Evolutionary conservation across 2,329 filamentous ascomycete genomes (phyloP).

Genomic region (Diplodia sapinea): DNA sequence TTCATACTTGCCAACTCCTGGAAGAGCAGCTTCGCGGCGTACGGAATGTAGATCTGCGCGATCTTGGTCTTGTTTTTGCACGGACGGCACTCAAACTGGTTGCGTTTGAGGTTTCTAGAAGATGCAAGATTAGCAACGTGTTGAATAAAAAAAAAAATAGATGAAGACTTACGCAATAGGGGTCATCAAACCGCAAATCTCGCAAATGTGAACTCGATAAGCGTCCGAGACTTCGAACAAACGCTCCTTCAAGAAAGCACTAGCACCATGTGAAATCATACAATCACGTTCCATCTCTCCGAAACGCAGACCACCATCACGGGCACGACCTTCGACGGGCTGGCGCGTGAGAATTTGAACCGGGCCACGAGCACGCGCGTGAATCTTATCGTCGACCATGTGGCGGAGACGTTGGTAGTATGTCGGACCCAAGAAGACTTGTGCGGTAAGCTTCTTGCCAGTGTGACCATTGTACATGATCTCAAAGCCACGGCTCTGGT

Average conservation of each 20-base stretch:
- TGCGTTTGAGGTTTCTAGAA: slow-evolving; percentile 84
- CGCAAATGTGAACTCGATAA: slow-evolving; percentile 97
- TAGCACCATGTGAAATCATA: slow-evolving; percentile 99
- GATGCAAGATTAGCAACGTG: slow-evolving; percentile 35
- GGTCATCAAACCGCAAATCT: slow-evolving; percentile 98
- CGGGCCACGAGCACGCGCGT: slow-evolving; percentile 95
- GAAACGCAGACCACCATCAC: slow-evolving; percentile 97
- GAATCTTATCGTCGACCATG: slow-evolving; percentile 99
- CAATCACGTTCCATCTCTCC: slow-evolving; percentile 99
- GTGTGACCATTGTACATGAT: slow-evolving; percentile 99
- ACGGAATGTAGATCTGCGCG: slow-evolving; percentile 96
- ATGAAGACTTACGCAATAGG: slow-evolving; percentile 87
- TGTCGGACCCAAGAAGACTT: slow-evolving; percentile 96
- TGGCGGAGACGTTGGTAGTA: slow-evolving; percentile 98
- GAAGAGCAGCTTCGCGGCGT: slow-evolving; percentile 97
- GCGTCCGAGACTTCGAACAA: slow-evolving; percentile 97
- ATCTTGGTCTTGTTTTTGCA: slow-evolving; percentile 99
- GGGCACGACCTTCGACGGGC: slow-evolving; percentile 95
- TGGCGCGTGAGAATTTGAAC: slow-evolving; percentile 97
- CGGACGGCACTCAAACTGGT: slow-evolving; percentile 93
- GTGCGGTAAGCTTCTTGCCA: slow-evolving; percentile 87
- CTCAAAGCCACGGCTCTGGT: slow-evolving; percentile 96
- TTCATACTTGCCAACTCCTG: slow-evolving; percentile 99
- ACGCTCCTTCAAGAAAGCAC: slow-evolving; percentile 95
- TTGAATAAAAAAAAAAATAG: slow-evolving; percentile 32